Percentiles rank a stretch among this genome's conserved stretches.
Evolutionary conservation across 495 filamentous ascomycete species (phyloP).

Genomic region (Penicillium crystallinum): DNA sequence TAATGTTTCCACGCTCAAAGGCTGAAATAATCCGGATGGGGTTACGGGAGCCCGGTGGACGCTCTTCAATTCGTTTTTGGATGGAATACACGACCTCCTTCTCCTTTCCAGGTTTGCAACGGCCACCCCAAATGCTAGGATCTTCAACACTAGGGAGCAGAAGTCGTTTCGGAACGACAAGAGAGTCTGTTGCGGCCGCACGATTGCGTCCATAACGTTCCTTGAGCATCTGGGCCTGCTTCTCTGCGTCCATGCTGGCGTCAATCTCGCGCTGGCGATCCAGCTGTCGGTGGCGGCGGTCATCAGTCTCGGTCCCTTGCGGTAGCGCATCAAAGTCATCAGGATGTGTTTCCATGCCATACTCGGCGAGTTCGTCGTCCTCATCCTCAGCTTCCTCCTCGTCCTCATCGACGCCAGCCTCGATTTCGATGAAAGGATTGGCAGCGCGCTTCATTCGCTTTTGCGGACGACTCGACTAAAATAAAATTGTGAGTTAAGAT

Average conservation of each 20-base stretch:
- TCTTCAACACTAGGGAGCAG: slow-evolving; percentile 93
- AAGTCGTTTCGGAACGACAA: slow-evolving; percentile 77
- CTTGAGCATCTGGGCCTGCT: slow-evolving; percentile 78
- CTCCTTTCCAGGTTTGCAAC: slow-evolving; percentile 92
- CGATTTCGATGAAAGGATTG: slow-evolving; percentile 86
- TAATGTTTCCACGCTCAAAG: slow-evolving; percentile 81
- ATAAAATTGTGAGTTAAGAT: slow-evolving; percentile 7
- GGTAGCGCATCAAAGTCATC: slow-evolving; percentile 80
- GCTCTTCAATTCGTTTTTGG: slow-evolving; percentile 80
- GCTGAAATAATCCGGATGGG: slow-evolving; percentile 77
- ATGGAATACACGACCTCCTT: slow-evolving; percentile 80
- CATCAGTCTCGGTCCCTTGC: slow-evolving; percentile 76
- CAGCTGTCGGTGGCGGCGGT: slow-evolving; percentile 88
- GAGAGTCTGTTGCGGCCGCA: slow-evolving; percentile 50
- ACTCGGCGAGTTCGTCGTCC: slow-evolving; percentile 74
- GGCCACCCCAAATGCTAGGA: slow-evolving; percentile 91
- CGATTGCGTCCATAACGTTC: slow-evolving; percentile 73
- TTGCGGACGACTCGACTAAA: slow-evolving; percentile 59
- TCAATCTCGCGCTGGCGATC: slow-evolving; percentile 85
- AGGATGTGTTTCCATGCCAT: slow-evolving; percentile 83
- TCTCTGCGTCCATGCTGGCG: slow-evolving; percentile 84
- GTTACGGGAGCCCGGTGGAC: slow-evolving; percentile 60
- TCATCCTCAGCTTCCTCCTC: slow-evolving; percentile 90
- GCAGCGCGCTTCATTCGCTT: slow-evolving; percentile 71
- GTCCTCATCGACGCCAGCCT: slow-evolving; percentile 94